These are phyloP conservation scores for Fusarium sarcochroum DNA, from an alignment of 2,329 filamentous ascomycete species.

Conservation along the genomic window DNA sequence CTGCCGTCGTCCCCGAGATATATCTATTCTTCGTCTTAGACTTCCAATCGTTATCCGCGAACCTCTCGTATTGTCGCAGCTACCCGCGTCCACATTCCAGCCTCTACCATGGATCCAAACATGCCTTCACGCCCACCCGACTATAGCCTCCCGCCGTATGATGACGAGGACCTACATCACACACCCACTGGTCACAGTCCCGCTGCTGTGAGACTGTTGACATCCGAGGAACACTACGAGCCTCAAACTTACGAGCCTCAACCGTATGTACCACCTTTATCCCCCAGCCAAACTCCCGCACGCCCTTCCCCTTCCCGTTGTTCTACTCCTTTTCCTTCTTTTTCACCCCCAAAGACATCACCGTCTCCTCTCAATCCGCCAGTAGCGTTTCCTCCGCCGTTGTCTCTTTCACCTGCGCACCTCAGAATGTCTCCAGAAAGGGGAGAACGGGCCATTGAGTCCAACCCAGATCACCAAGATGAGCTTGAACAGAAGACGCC, in stretches of 20 bases:
- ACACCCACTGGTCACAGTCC: conserved; percentile 63
- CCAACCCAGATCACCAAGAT: conserved; percentile 19
- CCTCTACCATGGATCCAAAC: conserved; percentile 63
- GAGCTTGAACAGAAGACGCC: conserved; percentile 7
- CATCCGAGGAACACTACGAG: conserved; percentile 70
- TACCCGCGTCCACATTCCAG: conserved; percentile 50
- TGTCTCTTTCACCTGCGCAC: conserved; percentile 15
- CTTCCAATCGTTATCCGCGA: conserved; percentile 18
- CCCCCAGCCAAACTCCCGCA: conserved; percentile 21
- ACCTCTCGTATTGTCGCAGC: conserved; percentile 36
- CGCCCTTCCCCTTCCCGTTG: conserved; percentile 11
- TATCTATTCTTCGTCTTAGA: conserved; percentile 17
- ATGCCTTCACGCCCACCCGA: conserved; percentile 68
- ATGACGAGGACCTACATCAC: conserved; percentile 64
- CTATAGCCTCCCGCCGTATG: conserved; percentile 70
- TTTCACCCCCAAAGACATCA: conserved; percentile 28
- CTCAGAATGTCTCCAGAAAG: conserved; percentile 31
- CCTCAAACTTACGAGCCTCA: conserved; percentile 60
- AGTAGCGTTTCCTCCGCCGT: conserved; percentile 33
- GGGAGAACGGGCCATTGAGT: conserved; percentile 5
- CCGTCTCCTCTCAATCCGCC: conserved; percentile 30
- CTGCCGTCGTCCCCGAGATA: conserved; percentile 9
- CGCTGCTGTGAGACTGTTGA: conserved; percentile 72
- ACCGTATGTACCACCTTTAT: conserved; percentile 66
- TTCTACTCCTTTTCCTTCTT: conserved; percentile 6